These are phyloP conservation scores for Lactarius indigo DNA, from an alignment of 768 basidiomycete genomes.

Conservation along the genomic window DNA sequence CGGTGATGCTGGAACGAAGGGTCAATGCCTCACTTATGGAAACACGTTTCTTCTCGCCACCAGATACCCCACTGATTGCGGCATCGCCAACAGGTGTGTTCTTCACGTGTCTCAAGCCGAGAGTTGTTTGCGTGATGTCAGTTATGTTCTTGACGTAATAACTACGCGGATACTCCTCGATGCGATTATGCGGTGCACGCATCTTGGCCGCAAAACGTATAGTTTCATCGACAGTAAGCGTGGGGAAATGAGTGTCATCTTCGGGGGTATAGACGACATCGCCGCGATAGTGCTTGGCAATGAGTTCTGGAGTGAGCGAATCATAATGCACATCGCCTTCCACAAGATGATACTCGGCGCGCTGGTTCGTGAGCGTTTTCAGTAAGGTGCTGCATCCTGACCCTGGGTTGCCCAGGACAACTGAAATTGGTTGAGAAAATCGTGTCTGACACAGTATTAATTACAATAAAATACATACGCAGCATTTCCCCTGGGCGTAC, in stretches of 20 bases:
- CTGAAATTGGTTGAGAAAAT: not conserved
- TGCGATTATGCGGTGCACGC: conserved; percentile 57
- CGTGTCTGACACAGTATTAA: not conserved
- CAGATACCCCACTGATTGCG: conserved; percentile 77
- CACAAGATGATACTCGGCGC: conserved; percentile 59
- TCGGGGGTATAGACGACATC: conserved; percentile 58
- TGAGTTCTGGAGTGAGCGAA: conserved; percentile 71
- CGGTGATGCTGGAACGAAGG: not conserved
- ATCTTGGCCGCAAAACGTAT: conserved; percentile 66
- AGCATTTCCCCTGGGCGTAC: conserved; percentile 66
- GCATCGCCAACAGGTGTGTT: conserved; percentile 83
- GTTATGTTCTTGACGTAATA: conserved; percentile 42
- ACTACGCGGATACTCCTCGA: conserved; percentile 41
- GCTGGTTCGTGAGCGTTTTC: conserved; percentile 75
- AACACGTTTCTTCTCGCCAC: conserved; percentile 82
- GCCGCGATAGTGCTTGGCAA: conserved; percentile 72
- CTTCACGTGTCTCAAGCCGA: conserved; percentile 78
- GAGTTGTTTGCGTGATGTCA: conserved; percentile 63
- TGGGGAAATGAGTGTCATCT: conserved; percentile 83
- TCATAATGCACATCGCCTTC: conserved; percentile 75
- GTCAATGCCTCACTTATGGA: conserved; percentile 62
- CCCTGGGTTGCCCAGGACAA: conserved; percentile 61
- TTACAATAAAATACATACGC: conserved; percentile 57
- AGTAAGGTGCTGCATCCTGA: conserved; percentile 86
- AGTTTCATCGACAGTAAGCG: conserved; percentile 77